Evolutionary conservation across 2,329 filamentous ascomycete genomes (phyloP).

Genomic region (Canariomyces notabilis): DNA sequence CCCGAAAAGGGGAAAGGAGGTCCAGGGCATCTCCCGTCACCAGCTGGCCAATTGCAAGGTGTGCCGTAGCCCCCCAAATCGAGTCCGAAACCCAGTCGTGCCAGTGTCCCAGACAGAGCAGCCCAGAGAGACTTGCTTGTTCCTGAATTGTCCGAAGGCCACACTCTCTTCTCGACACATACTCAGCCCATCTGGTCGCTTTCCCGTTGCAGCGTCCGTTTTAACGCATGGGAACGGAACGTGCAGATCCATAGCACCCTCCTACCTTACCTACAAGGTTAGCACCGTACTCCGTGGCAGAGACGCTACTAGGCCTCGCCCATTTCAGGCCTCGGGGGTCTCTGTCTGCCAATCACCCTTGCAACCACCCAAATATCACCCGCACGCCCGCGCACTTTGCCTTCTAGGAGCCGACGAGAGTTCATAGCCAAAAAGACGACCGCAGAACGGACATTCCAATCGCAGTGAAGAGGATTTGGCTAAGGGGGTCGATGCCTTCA

Average conservation of each 20-base stretch:
- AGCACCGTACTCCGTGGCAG: too few relatives aligned
- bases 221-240: background rate
- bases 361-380: constrained; percentile 7
- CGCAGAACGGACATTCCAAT: too few relatives aligned
- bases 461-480: too few relatives aligned
- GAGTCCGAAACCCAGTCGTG: constrained; percentile 14
- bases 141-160: constrained; percentile 11
- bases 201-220: constrained; percentile 9
- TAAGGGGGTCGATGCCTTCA: constrained; percentile 17
- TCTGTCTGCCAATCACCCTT: constrained; percentile 8
- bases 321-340: constrained; percentile 13
- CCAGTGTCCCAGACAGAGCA: too few relatives aligned
- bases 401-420: background rate
- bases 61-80: constrained; percentile 7
- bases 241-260: constrained; percentile 8
- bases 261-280: too few relatives aligned
- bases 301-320: too few relatives aligned
- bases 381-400: background rate
- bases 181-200: constrained; percentile 17
- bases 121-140: constrained; percentile 11
- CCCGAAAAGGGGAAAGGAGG: constrained; percentile 3
- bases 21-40: constrained; percentile 2
- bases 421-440: background rate
- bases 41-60: constrained; percentile 8
- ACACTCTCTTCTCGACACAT: background rate